Evolutionary conservation across 805 yeast species (phyloP).

Genomic region (Grigorovia jiainica): DNA sequence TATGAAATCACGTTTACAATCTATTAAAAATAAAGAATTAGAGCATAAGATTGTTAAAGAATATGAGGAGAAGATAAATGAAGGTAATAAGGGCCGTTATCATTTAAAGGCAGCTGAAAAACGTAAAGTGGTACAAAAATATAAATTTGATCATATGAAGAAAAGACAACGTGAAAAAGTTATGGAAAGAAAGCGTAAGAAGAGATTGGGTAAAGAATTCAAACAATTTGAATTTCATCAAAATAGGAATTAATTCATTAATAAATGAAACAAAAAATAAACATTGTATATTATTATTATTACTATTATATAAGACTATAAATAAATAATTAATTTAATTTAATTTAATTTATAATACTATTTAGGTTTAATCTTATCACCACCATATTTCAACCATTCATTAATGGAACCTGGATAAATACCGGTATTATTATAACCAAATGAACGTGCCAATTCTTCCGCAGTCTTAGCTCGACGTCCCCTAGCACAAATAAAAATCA

Average conservation of each 20-base stretch:
- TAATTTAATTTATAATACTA: neutral
- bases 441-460: slow-evolving; percentile 82
- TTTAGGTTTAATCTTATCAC: slow-evolving; percentile 12
- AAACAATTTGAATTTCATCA: slow-evolving; percentile 36
- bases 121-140: slow-evolving; percentile 64
- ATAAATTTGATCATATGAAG: slow-evolving; percentile 68
- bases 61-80: slow-evolving; percentile 45
- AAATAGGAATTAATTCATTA: neutral
- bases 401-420: slow-evolving; percentile 80
- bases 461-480: slow-evolving; percentile 89
- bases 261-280: neutral
- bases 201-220: slow-evolving; percentile 74
- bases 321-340: neutral
- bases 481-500: slow-evolving; percentile 84
- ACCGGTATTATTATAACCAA: slow-evolving; percentile 77
- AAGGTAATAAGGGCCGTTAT: slow-evolving; percentile 42
- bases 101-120: slow-evolving; percentile 63
- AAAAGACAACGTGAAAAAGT: slow-evolving; percentile 66
- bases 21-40: slow-evolving; percentile 63
- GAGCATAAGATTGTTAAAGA: slow-evolving; percentile 56
- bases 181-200: slow-evolving; percentile 81
- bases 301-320: too few relatives aligned
- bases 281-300: neutral
- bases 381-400: slow-evolving; percentile 55
- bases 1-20: slow-evolving; percentile 55